Evolutionary conservation across 1,284 basidiomycete species (phyloP), one percentile per base, ranked within the genome.

Genomic region (Melampsora larici-populina): DNA sequence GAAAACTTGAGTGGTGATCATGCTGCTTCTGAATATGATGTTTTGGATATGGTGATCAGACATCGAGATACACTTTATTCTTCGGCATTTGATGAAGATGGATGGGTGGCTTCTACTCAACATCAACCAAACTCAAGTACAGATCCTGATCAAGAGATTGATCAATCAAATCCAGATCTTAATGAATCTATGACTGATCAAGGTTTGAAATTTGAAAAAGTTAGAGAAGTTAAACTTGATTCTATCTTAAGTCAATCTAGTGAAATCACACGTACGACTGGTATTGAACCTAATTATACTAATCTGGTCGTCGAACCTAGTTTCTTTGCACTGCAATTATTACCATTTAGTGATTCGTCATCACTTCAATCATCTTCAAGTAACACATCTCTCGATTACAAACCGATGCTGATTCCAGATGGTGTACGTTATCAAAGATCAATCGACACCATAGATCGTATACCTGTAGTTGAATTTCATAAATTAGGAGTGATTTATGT

Each of bases 401-500:
- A 80, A 80, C 29, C 84, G 80, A 76, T 83, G 81, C 4, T 82
- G 83, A 84, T 89, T 6, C 86, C 87, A 5, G 83, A 85, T 43
- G 86, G 86, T 69, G 84, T 86, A 5, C 82, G 84, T 15, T 88
- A 91, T 66, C 86, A 88, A 1, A 89, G 93, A 49, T 85, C 89
- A 2, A 87, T 95, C 80, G 87, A 88, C 18, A 88, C 87, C 4
- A 87, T 99, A 46, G 94, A 98, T 82, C 87, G 89, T 62, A 91
- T 92, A 71, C 94, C 95, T 0, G 94, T 98, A 79, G 97, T 99
- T 80, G 97, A 99, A 84, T 96, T 94, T 0, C 93, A 97, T 85
- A 96, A 97, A 85, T 92, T 99, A 58, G 97, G 94, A 2, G 92
- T 99, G 55, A 87, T 99, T 84, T 99, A 98, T 82, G 96, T 96